Percentiles rank a stretch among this genome's conserved stretches.
phyloP scores from a whole-genome alignment of 2,329 filamentous ascomycete genomes.

The Beauveria sp. region DNA sequence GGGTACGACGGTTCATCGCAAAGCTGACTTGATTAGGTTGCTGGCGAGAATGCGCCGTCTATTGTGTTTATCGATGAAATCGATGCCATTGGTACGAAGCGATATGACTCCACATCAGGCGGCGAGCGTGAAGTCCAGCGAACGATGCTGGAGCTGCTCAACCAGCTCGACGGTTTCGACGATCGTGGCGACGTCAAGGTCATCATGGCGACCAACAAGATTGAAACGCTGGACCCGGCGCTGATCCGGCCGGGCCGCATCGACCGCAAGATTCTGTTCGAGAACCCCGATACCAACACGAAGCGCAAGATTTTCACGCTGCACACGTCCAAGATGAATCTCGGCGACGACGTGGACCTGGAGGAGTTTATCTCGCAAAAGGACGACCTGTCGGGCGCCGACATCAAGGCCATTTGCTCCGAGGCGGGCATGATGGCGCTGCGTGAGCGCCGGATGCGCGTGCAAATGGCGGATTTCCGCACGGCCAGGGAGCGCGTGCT shows the following conservation, averaged over 20 bases:
- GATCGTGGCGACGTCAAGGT: conserved; percentile 99
- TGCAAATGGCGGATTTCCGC: conserved; percentile 98
- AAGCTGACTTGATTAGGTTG: conserved; percentile 49
- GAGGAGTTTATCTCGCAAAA: conserved; percentile 99
- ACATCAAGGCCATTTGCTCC: conserved; percentile 98
- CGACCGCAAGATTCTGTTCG: conserved; percentile 86
- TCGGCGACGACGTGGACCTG: conserved; percentile 93
- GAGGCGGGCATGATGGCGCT: conserved; percentile 93
- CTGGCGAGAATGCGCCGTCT: conserved; percentile 89
- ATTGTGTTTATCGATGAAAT: conserved; percentile 99
- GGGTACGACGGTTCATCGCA: too few species aligned
- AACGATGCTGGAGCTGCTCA: conserved; percentile 96
- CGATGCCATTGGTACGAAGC: conserved; percentile 96
- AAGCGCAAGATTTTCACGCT: conserved; percentile 97
- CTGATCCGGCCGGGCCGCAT: conserved; percentile 96
- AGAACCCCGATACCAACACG: conserved; percentile 72
- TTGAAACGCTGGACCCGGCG: conserved; percentile 92
- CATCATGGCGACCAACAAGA: conserved; percentile 99
- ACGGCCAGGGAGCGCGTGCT: conserved; percentile 87
- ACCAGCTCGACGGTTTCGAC: conserved; percentile 97
- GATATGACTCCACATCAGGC: conserved; percentile 94
- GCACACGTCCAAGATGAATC: conserved; percentile 97
- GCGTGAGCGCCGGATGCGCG: conserved; percentile 90
- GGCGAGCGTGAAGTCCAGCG: conserved; percentile 96
- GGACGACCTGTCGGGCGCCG: conserved; percentile 91